phyloP scores from a whole-genome alignment of 306 rosid species.

The Prinsepia uniflora region DNA sequence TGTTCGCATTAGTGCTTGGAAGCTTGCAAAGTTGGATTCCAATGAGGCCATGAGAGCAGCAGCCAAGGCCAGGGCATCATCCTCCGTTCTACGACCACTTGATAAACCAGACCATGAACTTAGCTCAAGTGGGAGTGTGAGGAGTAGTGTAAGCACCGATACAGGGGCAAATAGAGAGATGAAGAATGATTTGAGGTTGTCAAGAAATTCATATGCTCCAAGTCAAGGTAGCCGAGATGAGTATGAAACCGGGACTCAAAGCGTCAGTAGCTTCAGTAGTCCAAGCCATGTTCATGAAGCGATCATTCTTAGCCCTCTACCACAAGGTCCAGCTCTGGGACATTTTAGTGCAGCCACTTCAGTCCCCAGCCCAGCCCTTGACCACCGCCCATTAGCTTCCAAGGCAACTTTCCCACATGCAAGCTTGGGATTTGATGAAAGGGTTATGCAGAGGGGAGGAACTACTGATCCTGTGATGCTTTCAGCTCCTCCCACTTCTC shows the following conservation, averaged over 20 bases:
- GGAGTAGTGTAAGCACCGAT: constrained; percentile 86
- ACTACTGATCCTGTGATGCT: constrained; percentile 56
- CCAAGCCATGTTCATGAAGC: constrained; percentile 85
- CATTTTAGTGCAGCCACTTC: constrained; percentile 51
- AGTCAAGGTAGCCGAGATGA: constrained; percentile 90
- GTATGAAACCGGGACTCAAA: constrained; percentile 91
- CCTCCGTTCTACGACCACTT: constrained; percentile 83
- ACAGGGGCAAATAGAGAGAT: constrained; percentile 63
- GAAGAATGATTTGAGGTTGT: constrained; percentile 54
- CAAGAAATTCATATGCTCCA: constrained; percentile 68
- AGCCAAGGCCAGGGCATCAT: constrained; percentile 96
- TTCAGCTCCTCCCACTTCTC: constrained; percentile 62
- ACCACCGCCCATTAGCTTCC: constrained; percentile 54
- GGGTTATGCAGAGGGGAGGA: constrained; percentile 47
- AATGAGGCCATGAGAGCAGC: constrained; percentile 85
- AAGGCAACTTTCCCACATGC: constrained; percentile 49
- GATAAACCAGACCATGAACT: constrained; percentile 64
- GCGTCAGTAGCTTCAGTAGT: constrained; percentile 95
- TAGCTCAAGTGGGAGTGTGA: constrained; percentile 90
- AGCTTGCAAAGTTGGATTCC: constrained; percentile 88
- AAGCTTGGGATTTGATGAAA: constrained; percentile 65
- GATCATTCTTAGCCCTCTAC: constrained; percentile 88
- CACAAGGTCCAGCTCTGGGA: constrained; percentile 61
- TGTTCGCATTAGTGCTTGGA: constrained; percentile 90
- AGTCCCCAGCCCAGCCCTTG: constrained; percentile 55